Evolutionary conservation across 2,329 filamentous ascomycete species (phyloP).

Genomic region (Rugonectria rugulosa): DNA sequence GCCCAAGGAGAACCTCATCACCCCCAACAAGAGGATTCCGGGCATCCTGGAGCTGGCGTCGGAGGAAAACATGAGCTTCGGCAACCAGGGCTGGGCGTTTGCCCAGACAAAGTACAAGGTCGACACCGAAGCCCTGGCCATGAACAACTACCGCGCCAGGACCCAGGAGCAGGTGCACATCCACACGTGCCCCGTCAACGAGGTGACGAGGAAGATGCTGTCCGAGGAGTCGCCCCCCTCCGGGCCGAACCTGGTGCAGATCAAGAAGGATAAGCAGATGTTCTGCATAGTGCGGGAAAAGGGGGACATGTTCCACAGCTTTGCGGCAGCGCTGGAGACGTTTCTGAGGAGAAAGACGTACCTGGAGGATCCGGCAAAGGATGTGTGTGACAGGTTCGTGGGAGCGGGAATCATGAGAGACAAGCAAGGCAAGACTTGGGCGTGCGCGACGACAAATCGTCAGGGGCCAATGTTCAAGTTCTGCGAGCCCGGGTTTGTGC

Average conservation of each 20-base stretch:
- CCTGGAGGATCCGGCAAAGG: background rate
- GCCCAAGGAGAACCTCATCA: slow-evolving; percentile 14
- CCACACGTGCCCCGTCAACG: slow-evolving; percentile 20
- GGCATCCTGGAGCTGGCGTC: slow-evolving; percentile 20
- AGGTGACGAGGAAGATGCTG: slow-evolving; percentile 1
- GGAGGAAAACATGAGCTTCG: background rate
- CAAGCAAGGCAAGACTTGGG: slow-evolving; percentile 17
- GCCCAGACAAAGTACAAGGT: slow-evolving; percentile 19
- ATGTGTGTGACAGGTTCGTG: slow-evolving; percentile 10
- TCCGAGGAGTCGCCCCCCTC: background rate
- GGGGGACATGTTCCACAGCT: background rate
- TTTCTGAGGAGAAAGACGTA: slow-evolving; percentile 10
- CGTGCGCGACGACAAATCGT: slow-evolving; percentile 21
- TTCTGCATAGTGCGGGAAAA: background rate
- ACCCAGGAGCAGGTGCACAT: slow-evolving; percentile 27
- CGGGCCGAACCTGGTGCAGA: background rate
- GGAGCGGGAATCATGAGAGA: slow-evolving; percentile 28
- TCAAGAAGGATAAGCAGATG: background rate
- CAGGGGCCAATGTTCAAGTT: slow-evolving; percentile 16
- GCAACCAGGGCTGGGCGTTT: slow-evolving; percentile 19
- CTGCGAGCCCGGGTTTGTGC: background rate
- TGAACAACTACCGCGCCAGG: slow-evolving; percentile 24
- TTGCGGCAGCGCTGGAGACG: background rate
- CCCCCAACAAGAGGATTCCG: slow-evolving; percentile 11
- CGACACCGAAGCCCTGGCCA: background rate